Conservation (phyloP, 2,329 filamentous ascomycete genomes). For the Rhinocladiella similis region DNA sequence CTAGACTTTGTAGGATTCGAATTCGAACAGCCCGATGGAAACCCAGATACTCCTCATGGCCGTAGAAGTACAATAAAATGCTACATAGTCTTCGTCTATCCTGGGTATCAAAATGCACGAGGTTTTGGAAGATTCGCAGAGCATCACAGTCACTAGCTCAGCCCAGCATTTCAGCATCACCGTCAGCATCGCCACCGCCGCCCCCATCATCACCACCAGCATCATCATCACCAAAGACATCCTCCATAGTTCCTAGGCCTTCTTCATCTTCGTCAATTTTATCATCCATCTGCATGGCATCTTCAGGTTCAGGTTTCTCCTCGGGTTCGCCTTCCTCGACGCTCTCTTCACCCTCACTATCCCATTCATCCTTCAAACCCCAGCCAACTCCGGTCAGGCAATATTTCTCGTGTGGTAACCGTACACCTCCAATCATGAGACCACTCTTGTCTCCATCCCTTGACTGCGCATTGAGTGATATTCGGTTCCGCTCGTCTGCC, state of each 20-base stretch:
- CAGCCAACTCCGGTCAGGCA: slow-evolving; percentile 59
- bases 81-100: neutral
- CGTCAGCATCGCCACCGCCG: slow-evolving; percentile 39
- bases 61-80: neutral
- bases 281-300: slow-evolving; percentile 32
- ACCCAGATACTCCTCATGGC: neutral
- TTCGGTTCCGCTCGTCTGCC: slow-evolving; percentile 55
- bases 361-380: slow-evolving; percentile 60
- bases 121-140: neutral
- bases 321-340: slow-evolving; percentile 24
- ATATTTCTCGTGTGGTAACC: slow-evolving; percentile 63
- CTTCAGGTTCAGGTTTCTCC: slow-evolving; percentile 22
- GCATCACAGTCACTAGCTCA: neutral
- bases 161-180: slow-evolving; percentile 42
- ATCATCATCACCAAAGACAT: slow-evolving; percentile 37
- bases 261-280: slow-evolving; percentile 30
- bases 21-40: neutral
- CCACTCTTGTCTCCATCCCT: slow-evolving; percentile 31
- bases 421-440: slow-evolving; percentile 52
- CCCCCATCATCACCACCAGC: slow-evolving; percentile 36
- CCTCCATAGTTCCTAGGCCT: slow-evolving; percentile 31
- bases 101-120: slow-evolving; percentile 5
- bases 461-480: slow-evolving; percentile 51
- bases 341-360: slow-evolving; percentile 54
- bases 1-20: no score